A percentile compares a stretch with the other conserved stretches of the same genome.
Conservation (phyloP, 345 rosid genomes). For the Salix exigua region DNA sequence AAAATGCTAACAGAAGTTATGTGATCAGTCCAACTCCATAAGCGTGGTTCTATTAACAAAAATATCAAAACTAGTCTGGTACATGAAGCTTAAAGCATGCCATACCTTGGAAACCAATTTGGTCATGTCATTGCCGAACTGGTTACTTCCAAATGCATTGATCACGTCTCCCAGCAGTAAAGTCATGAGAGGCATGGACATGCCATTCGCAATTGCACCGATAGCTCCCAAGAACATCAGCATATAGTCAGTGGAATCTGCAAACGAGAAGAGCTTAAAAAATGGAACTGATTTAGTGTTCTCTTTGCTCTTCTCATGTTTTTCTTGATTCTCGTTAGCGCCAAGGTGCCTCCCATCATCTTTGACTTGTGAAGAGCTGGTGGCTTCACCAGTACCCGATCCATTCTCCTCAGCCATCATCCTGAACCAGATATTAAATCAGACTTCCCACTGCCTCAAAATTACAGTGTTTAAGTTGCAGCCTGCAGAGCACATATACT, state of each 20-base stretch:
- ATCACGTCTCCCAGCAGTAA: slow-evolving; percentile 32
- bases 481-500: neutral
- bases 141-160: slow-evolving; percentile 36
- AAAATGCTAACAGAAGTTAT: neutral
- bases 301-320: slow-evolving; percentile 6
- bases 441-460: neutral
- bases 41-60: neutral
- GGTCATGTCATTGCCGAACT: slow-evolving; percentile 9
- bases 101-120: slow-evolving; percentile 36
- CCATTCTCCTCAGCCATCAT: slow-evolving; percentile 13
- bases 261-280: slow-evolving; percentile 39
- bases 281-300: slow-evolving; percentile 24
- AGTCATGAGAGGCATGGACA: slow-evolving; percentile 34
- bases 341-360: neutral
- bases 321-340: neutral
- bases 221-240: slow-evolving; percentile 35
- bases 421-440: neutral
- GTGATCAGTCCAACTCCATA: neutral
- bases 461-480: neutral
- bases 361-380: neutral
- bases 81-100: neutral
- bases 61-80: neutral
- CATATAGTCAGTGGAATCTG: slow-evolving; percentile 26
- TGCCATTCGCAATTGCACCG: slow-evolving; percentile 34
- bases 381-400: neutral